phyloP scores from a whole-genome alignment of 177 flowering plant genomes.

The Telopea speciosissima region DNA sequence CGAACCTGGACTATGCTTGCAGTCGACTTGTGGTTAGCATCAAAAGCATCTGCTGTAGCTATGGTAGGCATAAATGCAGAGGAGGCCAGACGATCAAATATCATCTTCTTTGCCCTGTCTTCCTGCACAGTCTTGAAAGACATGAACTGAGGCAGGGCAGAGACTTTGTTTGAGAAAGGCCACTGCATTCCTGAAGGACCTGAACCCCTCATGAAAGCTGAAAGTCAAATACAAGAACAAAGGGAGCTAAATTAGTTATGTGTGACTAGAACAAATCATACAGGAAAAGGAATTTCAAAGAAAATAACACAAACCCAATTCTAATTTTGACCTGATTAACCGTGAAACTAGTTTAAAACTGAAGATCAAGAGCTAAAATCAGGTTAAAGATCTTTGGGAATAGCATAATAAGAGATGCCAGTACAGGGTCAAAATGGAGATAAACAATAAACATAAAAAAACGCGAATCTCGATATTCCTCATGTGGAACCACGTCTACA shows the following conservation, averaged over 20 bases:
- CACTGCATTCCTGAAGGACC: conserved; percentile 40
- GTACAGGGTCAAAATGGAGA: neutral
- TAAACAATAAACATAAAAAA: neutral
- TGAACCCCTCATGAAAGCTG: conserved; percentile 27
- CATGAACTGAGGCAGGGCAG: conserved; percentile 50
- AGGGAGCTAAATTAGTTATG: neutral
- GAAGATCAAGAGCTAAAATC: neutral
- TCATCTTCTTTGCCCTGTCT: conserved; percentile 39
- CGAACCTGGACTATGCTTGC: conserved; percentile 39
- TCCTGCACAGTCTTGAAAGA: conserved; percentile 44
- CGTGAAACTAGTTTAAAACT: neutral
- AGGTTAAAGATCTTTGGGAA: neutral
- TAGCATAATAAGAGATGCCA: conserved; percentile 2
- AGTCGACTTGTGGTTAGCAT: conserved; percentile 23
- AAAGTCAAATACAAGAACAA: conserved; percentile 4
- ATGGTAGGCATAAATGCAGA: conserved; percentile 31
- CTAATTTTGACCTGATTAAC: neutral
- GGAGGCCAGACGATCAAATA: conserved; percentile 25
- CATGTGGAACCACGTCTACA: neutral
- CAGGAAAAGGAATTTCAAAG: no score
- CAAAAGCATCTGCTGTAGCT: conserved; percentile 34
- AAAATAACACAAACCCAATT: conserved; percentile 6
- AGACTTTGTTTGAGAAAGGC: conserved; percentile 50
- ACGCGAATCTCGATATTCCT: conserved; percentile 1
- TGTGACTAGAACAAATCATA: neutral